These are phyloP conservation scores for Botrytis squamosa DNA, from an alignment of 2,329 filamentous ascomycete species.

Conservation along the genomic window DNA sequence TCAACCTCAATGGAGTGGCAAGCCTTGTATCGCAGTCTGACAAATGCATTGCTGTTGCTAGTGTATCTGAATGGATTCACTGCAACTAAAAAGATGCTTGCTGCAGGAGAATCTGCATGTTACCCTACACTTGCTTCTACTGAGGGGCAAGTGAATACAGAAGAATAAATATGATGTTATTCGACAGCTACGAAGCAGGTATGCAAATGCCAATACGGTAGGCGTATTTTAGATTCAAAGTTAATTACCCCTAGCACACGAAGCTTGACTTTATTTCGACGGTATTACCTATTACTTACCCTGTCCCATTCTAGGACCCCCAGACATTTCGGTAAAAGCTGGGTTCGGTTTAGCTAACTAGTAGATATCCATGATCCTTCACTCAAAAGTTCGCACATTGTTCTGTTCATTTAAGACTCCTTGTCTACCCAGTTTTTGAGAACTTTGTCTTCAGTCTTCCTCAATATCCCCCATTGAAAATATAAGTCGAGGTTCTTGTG, in stretches of 20 bases:
- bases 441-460: neutral
- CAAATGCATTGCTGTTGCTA: neutral
- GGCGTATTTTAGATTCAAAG: neutral
- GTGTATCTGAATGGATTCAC: neutral
- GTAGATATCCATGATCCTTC: neutral
- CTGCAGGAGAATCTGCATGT: neutral
- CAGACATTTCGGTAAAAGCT: neutral
- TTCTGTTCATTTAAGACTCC: neutral
- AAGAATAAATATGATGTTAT: neutral
- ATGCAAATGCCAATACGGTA: neutral
- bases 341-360: neutral
- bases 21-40: neutral
- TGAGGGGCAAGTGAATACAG: neutral
- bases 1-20: neutral
- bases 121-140: neutral
- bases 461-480: neutral
- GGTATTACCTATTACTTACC: neutral
- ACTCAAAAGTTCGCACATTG: neutral
- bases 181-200: no score
- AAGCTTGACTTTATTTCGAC: conserved; percentile 6
- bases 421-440: neutral
- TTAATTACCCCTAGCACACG: neutral
- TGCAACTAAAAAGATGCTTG: neutral
- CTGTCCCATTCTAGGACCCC: neutral
- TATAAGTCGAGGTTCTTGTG: neutral